Evolutionary conservation across 2,329 filamentous ascomycete species (phyloP), one percentile per base, ranked within the genome.

Genomic region (Colletotrichum sublineola): DNA sequence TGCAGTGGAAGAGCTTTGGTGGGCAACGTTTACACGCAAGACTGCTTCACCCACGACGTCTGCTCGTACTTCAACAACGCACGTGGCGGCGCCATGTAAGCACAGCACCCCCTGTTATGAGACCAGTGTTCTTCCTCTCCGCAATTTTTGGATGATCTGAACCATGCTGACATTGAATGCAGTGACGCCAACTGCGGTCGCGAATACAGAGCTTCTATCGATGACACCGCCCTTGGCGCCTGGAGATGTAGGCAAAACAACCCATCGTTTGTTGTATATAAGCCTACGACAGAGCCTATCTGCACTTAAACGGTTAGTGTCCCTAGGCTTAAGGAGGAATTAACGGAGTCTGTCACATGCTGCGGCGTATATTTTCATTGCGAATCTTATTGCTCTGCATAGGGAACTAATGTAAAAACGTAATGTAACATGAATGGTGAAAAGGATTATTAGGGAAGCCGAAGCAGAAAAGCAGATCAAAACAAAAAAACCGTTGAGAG

Each of bases 41-140:
- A 87, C 62, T 87, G 86, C 75, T 87, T 85, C 74, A 83, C 82
- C 0, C 86, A 87, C 66, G 86, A 87, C 61, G 82, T 87, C 15
- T 87, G 86, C 76, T 86, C 84, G 5, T 87, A 84, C 74, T 87
- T 87, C 71, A 82, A 87, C 40, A 83, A 83, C 63, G 84, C 85
- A 1, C 82, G 78, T n/a, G 84, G 84, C 9, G 85, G 85, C 2
- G 78, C 83, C 0, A 84, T 81, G 85, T 85, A 76, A 73, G 77
- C 64, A 3, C 7, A 2, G 29, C 63, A 2, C 20, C 8, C 11
- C 6, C 0, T 15, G 12, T 20, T 20, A 14, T 4, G 33, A 40
- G 11, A 24, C 4, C 18, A 3, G 31, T 2, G 20, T 8, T 12
- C n/a, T 18, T 57, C 11, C 9, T 31, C 20, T 12, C 15, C 42